phyloP scores from a whole-genome alignment of 495 filamentous ascomycete genomes.

The Hypomontagnella monticulosa region DNA sequence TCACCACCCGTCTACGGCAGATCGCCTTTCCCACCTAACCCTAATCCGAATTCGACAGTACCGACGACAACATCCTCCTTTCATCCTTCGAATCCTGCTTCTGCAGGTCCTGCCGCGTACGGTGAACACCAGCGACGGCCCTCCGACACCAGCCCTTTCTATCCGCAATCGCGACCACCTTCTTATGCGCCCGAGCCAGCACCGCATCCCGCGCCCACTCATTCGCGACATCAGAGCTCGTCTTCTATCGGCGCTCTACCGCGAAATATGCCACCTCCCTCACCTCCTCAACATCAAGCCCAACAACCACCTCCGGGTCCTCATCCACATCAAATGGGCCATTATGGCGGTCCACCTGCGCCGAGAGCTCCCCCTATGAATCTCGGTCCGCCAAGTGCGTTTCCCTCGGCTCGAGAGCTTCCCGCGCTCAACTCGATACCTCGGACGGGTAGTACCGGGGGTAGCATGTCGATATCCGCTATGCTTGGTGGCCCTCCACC shows the following conservation, averaged over 20 bases:
- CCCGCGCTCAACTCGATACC: conserved; percentile 61
- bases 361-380: conserved; percentile 62
- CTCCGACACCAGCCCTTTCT: conserved; percentile 58
- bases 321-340: conserved; percentile 51
- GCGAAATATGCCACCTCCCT: conserved; percentile 64
- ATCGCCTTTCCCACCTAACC: conserved; percentile 46
- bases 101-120: conserved; percentile 47
- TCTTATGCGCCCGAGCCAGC: conserved; percentile 57
- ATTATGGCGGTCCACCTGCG: conserved; percentile 56
- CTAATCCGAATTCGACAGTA: conserved; percentile 33
- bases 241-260: conserved; percentile 61
- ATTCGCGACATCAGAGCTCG: conserved; percentile 63
- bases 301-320: conserved; percentile 47
- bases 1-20: conserved; percentile 47
- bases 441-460: conserved; percentile 59
- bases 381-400: conserved; percentile 60
- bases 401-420: conserved; percentile 63
- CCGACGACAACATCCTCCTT: conserved; percentile 40
- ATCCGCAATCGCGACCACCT: conserved; percentile 52
- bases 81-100: conserved; percentile 44
- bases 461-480: conserved; percentile 96
- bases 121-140: conserved; percentile 60
- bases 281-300: conserved; percentile 55
- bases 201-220: conserved; percentile 53
- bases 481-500: conserved; percentile 79